A percentile compares a stretch with the other conserved stretches of the same genome.
phyloP scores from a whole-genome alignment of 2,329 filamentous ascomycete species.

The Cryphonectria parasitica region DNA sequence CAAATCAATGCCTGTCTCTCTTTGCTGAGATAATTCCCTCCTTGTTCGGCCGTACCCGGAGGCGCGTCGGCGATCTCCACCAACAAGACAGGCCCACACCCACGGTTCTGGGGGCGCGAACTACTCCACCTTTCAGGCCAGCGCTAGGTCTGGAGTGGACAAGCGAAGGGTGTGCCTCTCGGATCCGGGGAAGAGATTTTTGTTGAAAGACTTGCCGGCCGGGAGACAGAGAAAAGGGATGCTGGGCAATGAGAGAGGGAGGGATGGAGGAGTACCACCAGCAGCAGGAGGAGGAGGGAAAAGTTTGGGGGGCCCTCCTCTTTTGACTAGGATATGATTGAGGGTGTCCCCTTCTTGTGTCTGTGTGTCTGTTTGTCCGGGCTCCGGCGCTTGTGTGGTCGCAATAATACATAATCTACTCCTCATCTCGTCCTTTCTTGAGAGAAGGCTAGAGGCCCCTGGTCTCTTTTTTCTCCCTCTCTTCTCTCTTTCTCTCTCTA shows the following conservation, averaged over 20 bases:
- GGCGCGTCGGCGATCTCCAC: conserved; percentile 20
- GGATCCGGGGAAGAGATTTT: conserved; percentile 19
- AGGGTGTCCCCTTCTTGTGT: background rate
- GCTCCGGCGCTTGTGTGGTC: background rate
- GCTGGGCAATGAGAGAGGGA: background rate
- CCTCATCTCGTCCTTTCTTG: background rate
- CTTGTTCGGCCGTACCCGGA: conserved; percentile 21
- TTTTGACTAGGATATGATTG: background rate
- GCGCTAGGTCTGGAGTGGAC: conserved; percentile 10
- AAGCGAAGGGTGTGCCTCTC: background rate
- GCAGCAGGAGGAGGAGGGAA: background rate
- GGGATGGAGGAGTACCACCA: background rate
- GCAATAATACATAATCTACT: conserved; percentile 1
- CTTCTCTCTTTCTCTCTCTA: background rate
- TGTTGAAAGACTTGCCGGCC: conserved; percentile 14
- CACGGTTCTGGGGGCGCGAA: conserved; percentile 11
- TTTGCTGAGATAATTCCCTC: background rate
- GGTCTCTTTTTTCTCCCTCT: background rate
- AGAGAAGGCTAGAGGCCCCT: background rate
- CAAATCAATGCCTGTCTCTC: background rate
- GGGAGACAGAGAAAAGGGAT: background rate
- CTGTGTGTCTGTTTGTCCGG: background rate
- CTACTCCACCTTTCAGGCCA: conserved; percentile 14
- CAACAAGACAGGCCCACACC: conserved; percentile 14
- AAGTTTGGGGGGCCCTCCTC: background rate